Evolutionary conservation across 805 yeast species (phyloP), one percentile per base, ranked within the genome.

Genomic region (Wickerhamomyces bisporus): DNA sequence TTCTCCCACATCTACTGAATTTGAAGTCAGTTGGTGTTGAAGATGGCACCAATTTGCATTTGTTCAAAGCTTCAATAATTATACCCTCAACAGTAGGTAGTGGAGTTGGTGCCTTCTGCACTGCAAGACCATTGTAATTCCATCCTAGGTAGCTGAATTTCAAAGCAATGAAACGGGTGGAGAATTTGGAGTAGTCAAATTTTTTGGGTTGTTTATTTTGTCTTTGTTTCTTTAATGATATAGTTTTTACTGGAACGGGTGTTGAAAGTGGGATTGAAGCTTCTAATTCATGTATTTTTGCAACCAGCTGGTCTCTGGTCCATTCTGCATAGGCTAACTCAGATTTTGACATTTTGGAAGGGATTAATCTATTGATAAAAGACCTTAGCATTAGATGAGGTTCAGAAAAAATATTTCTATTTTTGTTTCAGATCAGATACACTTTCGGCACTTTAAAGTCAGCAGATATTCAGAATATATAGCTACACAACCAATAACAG

Each of bases 1-100:
- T 91, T 52, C 98, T 70, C 0, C 98, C 98, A 63, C 98, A 93
- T 45, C 97, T 67, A 48, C 94, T 83, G 58, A 89, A 88, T 12
- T 74, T 70, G 53, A 81, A 85, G 2, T 76, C 79, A 7, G 64
- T 64, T 0, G 87, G 81, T 16, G 75, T 79, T 17, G 71, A 50
- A 2, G 77, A 66, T 9, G 77, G 71, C 10, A 93, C 77, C 43
- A 93, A 58, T 46, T 72, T 78, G 21, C 91, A 77, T 44, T 70
- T 75, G 34, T 69, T 63, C 60, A 93, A 58, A 0, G 95, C 96
- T 29, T 81, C 73, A 29, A 93, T 58, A 5, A 93, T 72, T 28
- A 71, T 73, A 21, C 77, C 79, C 53, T 93, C 98, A 2, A 93
- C 89, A 0, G 98, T 93, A 0, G 94, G 95, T 8, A 86, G 62